A percentile compares a stretch with the other conserved stretches of the same genome.
Evolutionary conservation across 352 stramenopile genomes (phyloP).

Genomic region (Phytophthora ohioensis): DNA sequence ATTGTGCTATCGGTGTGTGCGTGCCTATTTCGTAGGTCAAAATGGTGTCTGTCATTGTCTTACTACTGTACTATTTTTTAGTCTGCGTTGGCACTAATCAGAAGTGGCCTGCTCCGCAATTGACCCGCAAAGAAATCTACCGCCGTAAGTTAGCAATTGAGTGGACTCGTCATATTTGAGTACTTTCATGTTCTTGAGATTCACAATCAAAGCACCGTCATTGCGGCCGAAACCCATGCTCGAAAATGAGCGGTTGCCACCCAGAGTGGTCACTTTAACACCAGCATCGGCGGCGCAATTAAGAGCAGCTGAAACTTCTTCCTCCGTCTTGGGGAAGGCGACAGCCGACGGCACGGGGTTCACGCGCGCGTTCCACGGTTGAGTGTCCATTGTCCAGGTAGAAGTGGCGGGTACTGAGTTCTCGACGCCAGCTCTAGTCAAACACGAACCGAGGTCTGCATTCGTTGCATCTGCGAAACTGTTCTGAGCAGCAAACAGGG

Average conservation of each 20-base stretch:
- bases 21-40: too few species aligned
- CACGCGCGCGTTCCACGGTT: constrained; percentile 35
- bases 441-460: constrained; percentile 21
- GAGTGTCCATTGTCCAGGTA: constrained; percentile 25
- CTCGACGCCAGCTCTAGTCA: constrained; percentile 26
- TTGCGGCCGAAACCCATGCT: constrained; percentile 31
- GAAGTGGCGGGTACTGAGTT: constrained; percentile 26
- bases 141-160: not conserved
- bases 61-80: too few species aligned
- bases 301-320: constrained; percentile 29
- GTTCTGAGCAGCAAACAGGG: constrained; percentile 28
- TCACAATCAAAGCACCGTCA: constrained; percentile 38
- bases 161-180: constrained; percentile 24
- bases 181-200: constrained; percentile 34
- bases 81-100: too few species aligned
- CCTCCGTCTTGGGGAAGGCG: constrained; percentile 31
- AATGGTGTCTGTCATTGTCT: too few species aligned
- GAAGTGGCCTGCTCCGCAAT: too few species aligned
- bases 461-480: constrained; percentile 18
- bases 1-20: too few species aligned
- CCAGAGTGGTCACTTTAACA: constrained; percentile 39
- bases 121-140: not conserved
- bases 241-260: constrained; percentile 24
- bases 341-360: constrained; percentile 28
- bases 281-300: constrained; percentile 32